Conservation (phyloP, 352 stramenopile species). For the Pythium phragmiticola region DNA sequence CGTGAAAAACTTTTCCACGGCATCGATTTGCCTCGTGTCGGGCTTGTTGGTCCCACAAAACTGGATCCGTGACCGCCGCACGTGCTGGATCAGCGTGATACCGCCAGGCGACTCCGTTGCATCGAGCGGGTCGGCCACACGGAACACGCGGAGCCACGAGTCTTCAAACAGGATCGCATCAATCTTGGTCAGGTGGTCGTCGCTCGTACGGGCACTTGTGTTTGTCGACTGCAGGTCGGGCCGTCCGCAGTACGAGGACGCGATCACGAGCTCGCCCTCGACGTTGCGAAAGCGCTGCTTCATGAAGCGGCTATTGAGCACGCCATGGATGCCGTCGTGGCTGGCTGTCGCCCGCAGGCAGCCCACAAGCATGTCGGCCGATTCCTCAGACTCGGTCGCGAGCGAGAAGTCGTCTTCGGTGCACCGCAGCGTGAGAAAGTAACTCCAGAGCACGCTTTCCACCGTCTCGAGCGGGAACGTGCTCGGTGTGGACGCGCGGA, state of each 20-base stretch:
- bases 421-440: neutral
- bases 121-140: neutral
- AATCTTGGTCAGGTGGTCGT: neutral
- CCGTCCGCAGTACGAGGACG: neutral
- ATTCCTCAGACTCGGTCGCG: neutral
- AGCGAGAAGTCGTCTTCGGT: constrained; percentile 10
- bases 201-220: neutral
- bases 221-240: neutral
- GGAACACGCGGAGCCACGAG: constrained; percentile 7
- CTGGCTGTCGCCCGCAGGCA: neutral
- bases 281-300: constrained; percentile 11
- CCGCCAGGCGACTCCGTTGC: neutral
- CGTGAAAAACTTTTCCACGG: constrained; percentile 1
- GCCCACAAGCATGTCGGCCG: neutral
- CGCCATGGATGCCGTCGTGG: neutral
- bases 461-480: neutral
- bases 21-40: neutral
- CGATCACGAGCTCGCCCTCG: constrained; percentile 8
- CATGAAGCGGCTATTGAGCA: constrained; percentile 1
- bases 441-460: constrained; percentile 2
- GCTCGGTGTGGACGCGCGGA: neutral
- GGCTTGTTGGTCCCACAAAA: neutral
- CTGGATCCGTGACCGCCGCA: constrained; percentile 10
- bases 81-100: constrained; percentile 6
- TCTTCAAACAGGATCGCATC: constrained; percentile 8